Evolutionary conservation across 148 eudicot genomes (phyloP), one percentile per base, ranked within the genome.

Genomic region (Amaranthus cruentus): DNA sequence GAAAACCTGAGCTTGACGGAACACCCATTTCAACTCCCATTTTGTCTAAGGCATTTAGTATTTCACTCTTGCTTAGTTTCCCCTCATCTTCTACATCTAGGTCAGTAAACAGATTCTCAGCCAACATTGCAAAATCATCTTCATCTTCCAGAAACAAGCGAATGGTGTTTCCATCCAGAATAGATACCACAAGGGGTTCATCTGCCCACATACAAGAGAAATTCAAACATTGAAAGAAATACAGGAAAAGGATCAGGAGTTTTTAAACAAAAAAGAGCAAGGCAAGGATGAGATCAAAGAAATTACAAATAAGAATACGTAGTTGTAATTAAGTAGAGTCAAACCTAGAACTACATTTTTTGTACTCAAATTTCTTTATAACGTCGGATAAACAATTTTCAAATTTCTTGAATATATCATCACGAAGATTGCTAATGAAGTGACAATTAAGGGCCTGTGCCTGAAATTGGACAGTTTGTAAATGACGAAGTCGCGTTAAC

Each of bases 61-160:
- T 77, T 68, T 87, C 86, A 74, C 74, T 85, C 83, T 87, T 87
- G 75, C 84, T 85, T 70, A 89, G 77, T 82, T 89, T 89, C 70
- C 90, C 90, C 66, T 72, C 83, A 68, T 89, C 93, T 79, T 87
- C 83, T 52, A 65, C 69, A 76, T 89, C 93, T 59, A 87, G 77
- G 68, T 89, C 90, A 47, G 90, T 89, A 85, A 87, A 89, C 66
- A 89, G 81, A 85, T 85, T 85, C 83, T 87, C 90, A 4, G 93
- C 90, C 69, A 89, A 71, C 90, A 89, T 89, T 59, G 90, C 93
- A 76, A 87, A 87, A 79, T 89, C 93, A 82, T 89, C 93, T 80
- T 89, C 93, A 66, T 89, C 93, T 73, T 87, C 90, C 70, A 89
- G 73, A 80, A 83, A 85, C 80, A 82, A 43, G 49, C 77, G 75